These are phyloP conservation scores for Trametes punicea DNA, from an alignment of 768 basidiomycete genomes.

Conservation along the genomic window DNA sequence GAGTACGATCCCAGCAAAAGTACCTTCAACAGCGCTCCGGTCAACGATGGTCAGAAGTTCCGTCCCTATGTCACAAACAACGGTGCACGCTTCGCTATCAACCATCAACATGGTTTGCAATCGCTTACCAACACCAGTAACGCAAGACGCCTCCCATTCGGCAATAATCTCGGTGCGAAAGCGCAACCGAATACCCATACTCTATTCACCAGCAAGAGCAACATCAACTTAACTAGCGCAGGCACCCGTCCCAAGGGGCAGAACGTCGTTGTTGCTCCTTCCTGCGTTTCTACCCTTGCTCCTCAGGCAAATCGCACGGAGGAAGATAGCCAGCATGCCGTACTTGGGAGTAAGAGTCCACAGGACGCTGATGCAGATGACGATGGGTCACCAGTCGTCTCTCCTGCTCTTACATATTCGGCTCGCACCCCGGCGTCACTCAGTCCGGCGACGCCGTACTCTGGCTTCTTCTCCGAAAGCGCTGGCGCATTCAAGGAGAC, in stretches of 20 bases:
- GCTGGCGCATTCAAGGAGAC: conserved; percentile 25
- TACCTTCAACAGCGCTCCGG: neutral
- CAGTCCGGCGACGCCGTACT: conserved; percentile 31
- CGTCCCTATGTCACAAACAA: neutral
- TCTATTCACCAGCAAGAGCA: conserved; percentile 20
- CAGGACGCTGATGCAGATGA: conserved; percentile 20
- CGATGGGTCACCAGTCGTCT: conserved; percentile 26
- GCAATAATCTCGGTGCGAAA: neutral
- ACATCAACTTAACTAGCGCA: conserved; percentile 11
- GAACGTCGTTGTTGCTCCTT: neutral
- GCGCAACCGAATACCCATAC: conserved; percentile 15
- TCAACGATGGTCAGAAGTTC: neutral
- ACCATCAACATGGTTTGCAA: neutral
- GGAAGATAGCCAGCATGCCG: neutral
- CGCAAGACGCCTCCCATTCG: neutral
- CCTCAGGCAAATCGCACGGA: neutral
- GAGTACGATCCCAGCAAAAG: conserved; percentile 3
- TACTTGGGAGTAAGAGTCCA: too few species aligned
- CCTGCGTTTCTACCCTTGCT: neutral
- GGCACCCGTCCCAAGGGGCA: neutral
- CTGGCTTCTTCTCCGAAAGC: conserved; percentile 24
- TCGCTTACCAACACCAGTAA: neutral
- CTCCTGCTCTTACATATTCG: conserved; percentile 31
- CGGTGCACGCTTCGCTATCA: neutral
- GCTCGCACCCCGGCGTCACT: conserved; percentile 30